Percentiles rank a stretch among this genome's conserved stretches.
These are phyloP conservation scores for Termitomyces sp. DNA, from an alignment of 768 basidiomycete genomes.

Conservation along the genomic window DNA sequence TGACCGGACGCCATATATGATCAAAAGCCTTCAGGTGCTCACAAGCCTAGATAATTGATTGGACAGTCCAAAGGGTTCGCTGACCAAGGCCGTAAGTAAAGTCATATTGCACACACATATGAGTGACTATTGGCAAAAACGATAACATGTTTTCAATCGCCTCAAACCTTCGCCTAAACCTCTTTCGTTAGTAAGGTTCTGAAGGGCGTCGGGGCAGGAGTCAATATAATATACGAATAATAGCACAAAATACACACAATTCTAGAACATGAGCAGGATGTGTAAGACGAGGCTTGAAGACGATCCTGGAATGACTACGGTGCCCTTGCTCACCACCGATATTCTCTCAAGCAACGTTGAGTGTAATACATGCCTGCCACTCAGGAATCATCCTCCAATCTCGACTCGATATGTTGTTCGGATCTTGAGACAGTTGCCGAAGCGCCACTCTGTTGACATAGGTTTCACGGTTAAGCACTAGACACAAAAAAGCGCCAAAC, in stretches of 20 bases:
- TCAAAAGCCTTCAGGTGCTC: background rate
- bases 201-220: background rate
- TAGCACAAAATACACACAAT: conserved; percentile 11
- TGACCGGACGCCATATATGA: background rate
- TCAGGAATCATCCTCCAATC: conserved; percentile 20
- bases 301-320: background rate
- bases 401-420: conserved; percentile 25
- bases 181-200: conserved; percentile 2
- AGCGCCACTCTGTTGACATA: conserved; percentile 14
- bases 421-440: conserved; percentile 15
- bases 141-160: background rate
- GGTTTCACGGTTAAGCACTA: background rate
- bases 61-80: background rate
- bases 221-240: conserved; percentile 8
- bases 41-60: background rate
- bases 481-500: conserved; percentile 3
- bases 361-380: background rate
- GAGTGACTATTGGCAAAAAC: background rate
- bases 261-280: conserved; percentile 5
- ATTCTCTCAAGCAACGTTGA: background rate
- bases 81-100: background rate
- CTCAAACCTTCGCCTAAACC: background rate
- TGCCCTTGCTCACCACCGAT: background rate
- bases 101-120: background rate
- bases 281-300: conserved; percentile 2